Conservation (phyloP, 352 stramenopile species). For the Pythium coloratum region DNA sequence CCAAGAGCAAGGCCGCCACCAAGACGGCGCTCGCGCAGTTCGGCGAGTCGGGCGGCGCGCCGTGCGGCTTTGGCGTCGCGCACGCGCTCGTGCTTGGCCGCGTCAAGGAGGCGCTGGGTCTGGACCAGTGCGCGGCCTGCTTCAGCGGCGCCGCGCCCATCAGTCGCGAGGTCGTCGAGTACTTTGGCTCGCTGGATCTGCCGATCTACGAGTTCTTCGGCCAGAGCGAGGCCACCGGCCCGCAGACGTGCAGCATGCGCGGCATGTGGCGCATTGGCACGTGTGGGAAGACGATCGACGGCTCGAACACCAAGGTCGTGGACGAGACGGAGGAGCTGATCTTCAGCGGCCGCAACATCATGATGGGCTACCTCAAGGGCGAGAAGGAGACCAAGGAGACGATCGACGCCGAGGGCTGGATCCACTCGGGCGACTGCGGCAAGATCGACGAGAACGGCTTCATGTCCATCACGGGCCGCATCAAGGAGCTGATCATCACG, state of each 20-base stretch:
- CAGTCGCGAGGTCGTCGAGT: conserved; percentile 91
- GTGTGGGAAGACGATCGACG: conserved; percentile 77
- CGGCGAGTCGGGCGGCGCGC: conserved; percentile 78
- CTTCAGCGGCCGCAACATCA: conserved; percentile 83
- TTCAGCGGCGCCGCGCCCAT: conserved; percentile 91
- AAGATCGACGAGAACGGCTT: conserved; percentile 92
- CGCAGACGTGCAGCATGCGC: conserved; percentile 73
- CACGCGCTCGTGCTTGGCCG: conserved; percentile 86
- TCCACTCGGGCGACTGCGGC: conserved; percentile 93
- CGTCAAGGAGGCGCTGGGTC: conserved; percentile 87
- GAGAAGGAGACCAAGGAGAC: conserved; percentile 83
- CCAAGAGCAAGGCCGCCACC: conserved; percentile 82
- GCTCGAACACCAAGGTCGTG: conserved; percentile 58
- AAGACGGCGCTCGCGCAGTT: conserved; percentile 86
- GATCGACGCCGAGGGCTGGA: conserved; percentile 92
- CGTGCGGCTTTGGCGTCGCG: conserved; percentile 89
- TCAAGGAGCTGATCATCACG: conserved; percentile 96
- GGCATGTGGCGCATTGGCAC: conserved; percentile 90
- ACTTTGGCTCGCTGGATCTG: conserved; percentile 94
- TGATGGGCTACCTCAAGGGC: conserved; percentile 89
- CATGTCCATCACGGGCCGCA: conserved; percentile 93
- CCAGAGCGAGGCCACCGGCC: conserved; percentile 90
- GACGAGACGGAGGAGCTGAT: conserved; percentile 69
- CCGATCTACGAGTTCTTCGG: conserved; percentile 94
- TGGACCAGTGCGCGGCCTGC: conserved; percentile 84